Evolutionary conservation across 2,329 filamentous ascomycete genomes (phyloP).

Genomic region (Aspergillus terreus): DNA sequence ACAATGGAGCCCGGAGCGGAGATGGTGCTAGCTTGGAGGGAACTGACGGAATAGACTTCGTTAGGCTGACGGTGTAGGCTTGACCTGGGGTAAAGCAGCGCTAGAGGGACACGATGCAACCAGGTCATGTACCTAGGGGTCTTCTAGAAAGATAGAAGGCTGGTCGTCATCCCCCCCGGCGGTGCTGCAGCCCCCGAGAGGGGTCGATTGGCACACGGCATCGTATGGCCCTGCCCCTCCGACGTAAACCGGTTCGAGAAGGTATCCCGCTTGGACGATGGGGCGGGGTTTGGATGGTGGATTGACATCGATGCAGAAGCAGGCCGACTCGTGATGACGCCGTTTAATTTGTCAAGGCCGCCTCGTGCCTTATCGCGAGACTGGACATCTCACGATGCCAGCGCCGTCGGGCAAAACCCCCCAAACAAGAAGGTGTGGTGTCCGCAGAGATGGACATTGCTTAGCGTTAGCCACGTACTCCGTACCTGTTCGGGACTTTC

Average conservation of each 20-base stretch:
- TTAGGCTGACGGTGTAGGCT: slow-evolving; percentile 8
- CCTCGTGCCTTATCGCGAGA: slow-evolving; percentile 10
- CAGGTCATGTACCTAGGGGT: slow-evolving; percentile 14
- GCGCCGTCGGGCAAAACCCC: slow-evolving; percentile 8
- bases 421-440: slow-evolving; percentile 9
- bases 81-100: slow-evolving; percentile 29
- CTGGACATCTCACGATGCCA: slow-evolving; percentile 3
- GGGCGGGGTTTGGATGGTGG: slow-evolving; percentile 4
- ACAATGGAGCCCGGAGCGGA: slow-evolving; percentile 6
- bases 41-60: slow-evolving; percentile 14
- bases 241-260: slow-evolving; percentile 14
- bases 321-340: slow-evolving; percentile 5
- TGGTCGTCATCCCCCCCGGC: slow-evolving; percentile 7
- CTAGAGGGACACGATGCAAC: slow-evolving; percentile 7
- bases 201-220: slow-evolving; percentile 16
- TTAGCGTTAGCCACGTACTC: too few species aligned
- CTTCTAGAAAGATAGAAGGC: slow-evolving; percentile 18
- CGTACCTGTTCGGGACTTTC: not conserved
- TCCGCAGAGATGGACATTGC: not conserved
- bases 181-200: slow-evolving; percentile 9
- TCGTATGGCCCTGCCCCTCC: slow-evolving; percentile 9
- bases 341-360: slow-evolving; percentile 13
- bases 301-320: slow-evolving; percentile 12
- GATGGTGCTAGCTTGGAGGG: slow-evolving; percentile 13
- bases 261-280: slow-evolving; percentile 11